Base-by-base conservation (phyloP, 305 asterid species). In the Solanum hybrid region DNA sequence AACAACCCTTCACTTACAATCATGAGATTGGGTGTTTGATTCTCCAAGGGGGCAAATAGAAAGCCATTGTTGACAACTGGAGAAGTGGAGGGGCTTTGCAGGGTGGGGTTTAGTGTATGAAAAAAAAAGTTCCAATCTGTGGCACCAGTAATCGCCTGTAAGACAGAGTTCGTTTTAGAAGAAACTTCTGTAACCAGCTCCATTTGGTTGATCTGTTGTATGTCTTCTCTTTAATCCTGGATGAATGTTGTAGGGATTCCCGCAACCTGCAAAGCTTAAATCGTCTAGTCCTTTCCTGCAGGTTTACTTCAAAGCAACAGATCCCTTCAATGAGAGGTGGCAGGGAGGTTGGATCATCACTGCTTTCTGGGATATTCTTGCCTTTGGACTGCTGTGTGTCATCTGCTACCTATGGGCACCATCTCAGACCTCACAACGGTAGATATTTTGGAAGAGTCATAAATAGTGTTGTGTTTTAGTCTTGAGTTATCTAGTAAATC, bases 371-470 rank as follows among this genome's bases (percentile, higher is more conserved):
- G 99, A 97, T 93, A 91, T 97, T 90, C 95, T 97, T 87, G 95
- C 97, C 70, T 92, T 97, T 88, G 95, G 94, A 75, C 91, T 97
- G 91, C 98, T 97, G 31, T 90, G 95, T 91, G 98, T 97, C 87
- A 97, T 97, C 92, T 97, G 99, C 92, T 96, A 93, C 93, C 98
- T 97, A 27, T 97, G 99, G 99, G 97, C 98, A 38, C 99, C 99
- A 89, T 97, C 99, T 3, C 98, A 95, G 92, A 95, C 93, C 93
- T 97, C 98, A 86, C 98, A 96, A 92, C 94, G 99, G 99, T 97
- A 94, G 57, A 51, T 7, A 22, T 65, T 89, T 7, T 73, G 17
- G 17, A 82, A 32, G 31, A 20, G 38, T 51, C 76, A 84, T 45
- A 84, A 31, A 26, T 84, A 84, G 88, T 72, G 29, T 51, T 17